phyloP scores from a whole-genome alignment of 176 grass and related monocot genomes.

The Eremochloa ophiuroides region DNA sequence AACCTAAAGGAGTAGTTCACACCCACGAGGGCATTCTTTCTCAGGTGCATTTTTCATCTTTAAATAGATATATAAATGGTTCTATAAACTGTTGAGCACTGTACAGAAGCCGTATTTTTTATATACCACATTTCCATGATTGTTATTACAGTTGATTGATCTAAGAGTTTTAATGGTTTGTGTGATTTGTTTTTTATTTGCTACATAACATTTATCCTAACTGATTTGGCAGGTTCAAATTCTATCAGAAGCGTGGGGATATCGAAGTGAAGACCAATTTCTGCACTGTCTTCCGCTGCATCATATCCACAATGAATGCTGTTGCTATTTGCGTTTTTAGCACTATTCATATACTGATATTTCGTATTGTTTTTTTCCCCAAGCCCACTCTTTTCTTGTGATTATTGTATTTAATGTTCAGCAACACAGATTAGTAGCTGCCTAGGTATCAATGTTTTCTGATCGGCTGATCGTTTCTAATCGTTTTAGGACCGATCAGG shows the following conservation, averaged over 20 bases:
- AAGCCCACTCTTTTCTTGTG: neutral
- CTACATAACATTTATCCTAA: constrained; percentile 24
- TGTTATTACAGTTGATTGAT: constrained; percentile 1
- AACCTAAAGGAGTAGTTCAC: constrained; percentile 96
- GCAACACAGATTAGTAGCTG: neutral
- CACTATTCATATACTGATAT: neutral
- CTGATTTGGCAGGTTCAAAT: constrained; percentile 75
- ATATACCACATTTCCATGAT: neutral
- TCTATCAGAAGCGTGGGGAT: constrained; percentile 87
- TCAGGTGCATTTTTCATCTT: constrained; percentile 53
- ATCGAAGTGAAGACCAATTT: constrained; percentile 66
- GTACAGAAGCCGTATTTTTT: neutral
- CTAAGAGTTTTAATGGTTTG: neutral
- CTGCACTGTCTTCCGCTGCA: constrained; percentile 92
- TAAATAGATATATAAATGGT: neutral
- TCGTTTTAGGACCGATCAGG: too few species aligned
- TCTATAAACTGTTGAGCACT: neutral
- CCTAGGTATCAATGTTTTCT: too few species aligned
- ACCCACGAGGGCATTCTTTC: constrained; percentile 74
- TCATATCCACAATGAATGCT: constrained; percentile 67
- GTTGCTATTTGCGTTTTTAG: constrained; percentile 14
- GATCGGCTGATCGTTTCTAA: too few species aligned
- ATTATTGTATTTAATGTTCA: neutral
- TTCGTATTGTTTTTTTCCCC: neutral
- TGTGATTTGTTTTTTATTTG: neutral